Base-by-base conservation (phyloP, 495 filamentous ascomycete genomes). In the Penicillium goetzii region DNA sequence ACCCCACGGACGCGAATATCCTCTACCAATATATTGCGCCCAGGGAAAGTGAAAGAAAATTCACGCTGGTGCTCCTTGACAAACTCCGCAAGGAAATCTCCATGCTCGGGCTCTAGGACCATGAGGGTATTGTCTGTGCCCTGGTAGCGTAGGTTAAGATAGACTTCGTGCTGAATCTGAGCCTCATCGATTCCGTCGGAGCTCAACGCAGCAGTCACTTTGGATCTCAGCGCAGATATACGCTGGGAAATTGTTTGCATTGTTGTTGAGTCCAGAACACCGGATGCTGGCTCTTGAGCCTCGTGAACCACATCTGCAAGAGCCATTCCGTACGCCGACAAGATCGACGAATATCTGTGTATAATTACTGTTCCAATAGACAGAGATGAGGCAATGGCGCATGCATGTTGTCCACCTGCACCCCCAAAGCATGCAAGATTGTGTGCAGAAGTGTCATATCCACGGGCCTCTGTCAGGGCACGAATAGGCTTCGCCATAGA, bases 161-260 rank as follows among this genome's bases (percentile, higher is more conserved):
- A 86, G n/a, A 79, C 63, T 49, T 85, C 82, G 32, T 81, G 78
- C 6, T 51, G 10, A 30, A 96, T 92, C 45, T 88, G 84, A 28
- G 83, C 75, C 30, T 90, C 86, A 0, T 80, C 78, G 38, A 68
- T 62, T 66, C 96, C 95, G 83, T 85, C 17, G 54, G 63, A 50
- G n/a, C 33, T 34, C 26, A 63, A 25, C 0, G 59, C 64, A 33
- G 59, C 17, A 34, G 58, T 61, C 7, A 65, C 63, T 33, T 61
- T 65, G 6, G 53, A 38, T 54, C 59, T 61, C 28, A 64, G 38
- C 7, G 54, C 41, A 53, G 60, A 69, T 59, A 43, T 74, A 72
- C 7, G 78, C 76, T 14, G 72, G 57, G 33, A 64, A 19, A 33
- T 77, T 78, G 15, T 69, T 69, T 2, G 73, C 69, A 17, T 60